phyloP scores from a whole-genome alignment of 441 rosid genomes.

The Croton setiger region DNA sequence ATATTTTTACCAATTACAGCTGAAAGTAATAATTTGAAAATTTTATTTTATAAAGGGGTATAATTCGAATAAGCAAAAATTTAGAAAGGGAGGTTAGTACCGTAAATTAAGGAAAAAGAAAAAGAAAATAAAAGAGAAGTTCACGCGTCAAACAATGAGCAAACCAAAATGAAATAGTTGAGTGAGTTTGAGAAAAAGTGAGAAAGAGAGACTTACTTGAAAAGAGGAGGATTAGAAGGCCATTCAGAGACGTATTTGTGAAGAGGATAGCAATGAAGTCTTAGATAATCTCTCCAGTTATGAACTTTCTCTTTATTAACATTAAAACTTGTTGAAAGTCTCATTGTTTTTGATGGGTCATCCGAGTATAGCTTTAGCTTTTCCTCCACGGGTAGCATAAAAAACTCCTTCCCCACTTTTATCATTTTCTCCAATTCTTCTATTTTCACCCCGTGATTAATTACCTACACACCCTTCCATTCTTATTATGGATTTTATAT shows the following conservation, averaged over 20 bases:
- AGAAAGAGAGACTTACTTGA: slow-evolving; percentile 30
- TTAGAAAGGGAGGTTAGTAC: no score
- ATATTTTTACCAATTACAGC: no score
- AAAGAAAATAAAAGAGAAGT: no score
- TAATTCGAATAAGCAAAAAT: no score
- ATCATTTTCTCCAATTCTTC: slow-evolving; percentile 31
- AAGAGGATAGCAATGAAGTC: slow-evolving; percentile 54
- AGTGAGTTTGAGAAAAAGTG: background rate
- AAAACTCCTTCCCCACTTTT: slow-evolving; percentile 34
- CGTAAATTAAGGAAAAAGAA: no score
- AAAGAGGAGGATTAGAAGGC: slow-evolving; percentile 53
- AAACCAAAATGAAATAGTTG: background rate
- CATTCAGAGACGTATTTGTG: slow-evolving; percentile 36
- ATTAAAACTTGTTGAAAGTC: slow-evolving; percentile 53
- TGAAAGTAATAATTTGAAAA: no score
- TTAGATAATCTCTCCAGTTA: slow-evolving; percentile 55
- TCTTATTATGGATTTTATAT: no score
- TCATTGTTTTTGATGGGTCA: slow-evolving; percentile 45
- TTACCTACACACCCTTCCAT: slow-evolving; percentile 29
- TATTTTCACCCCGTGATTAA: slow-evolving; percentile 38
- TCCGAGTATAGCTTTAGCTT: slow-evolving; percentile 53
- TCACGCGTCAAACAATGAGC: background rate
- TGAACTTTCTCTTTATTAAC: slow-evolving; percentile 46
- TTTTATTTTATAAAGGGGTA: no score
- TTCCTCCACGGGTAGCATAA: slow-evolving; percentile 45